Evolutionary conservation across 192 early-diverging fungal species (phyloP).

Genomic region (Rhizophlyctis rosea): DNA sequence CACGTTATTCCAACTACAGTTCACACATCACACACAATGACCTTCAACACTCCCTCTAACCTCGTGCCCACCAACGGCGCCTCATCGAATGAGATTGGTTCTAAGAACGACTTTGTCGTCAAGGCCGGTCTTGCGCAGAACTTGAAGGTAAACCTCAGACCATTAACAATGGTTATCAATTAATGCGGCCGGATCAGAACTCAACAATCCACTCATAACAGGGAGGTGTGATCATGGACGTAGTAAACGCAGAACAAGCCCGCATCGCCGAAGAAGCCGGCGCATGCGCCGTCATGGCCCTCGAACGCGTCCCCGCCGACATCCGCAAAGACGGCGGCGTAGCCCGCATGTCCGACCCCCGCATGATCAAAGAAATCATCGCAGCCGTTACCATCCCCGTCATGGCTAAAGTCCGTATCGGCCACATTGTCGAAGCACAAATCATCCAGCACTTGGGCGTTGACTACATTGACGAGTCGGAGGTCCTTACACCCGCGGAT

Average conservation of each 20-base stretch:
- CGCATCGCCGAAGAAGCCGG: constrained; percentile 96
- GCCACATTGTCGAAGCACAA: constrained; percentile 98
- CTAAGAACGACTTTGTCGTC: constrained; percentile 65
- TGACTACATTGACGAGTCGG: constrained; percentile 97
- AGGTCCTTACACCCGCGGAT: constrained; percentile 95
- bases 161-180: no score
- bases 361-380: constrained; percentile 96
- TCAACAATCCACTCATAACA: no score
- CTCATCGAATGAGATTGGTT: neutral
- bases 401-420: constrained; percentile 98
- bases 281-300: constrained; percentile 95
- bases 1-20: no score
- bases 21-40: constrained; percentile 33
- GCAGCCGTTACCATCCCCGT: constrained; percentile 95
- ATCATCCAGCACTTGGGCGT: constrained; percentile 88
- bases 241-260: constrained; percentile 95
- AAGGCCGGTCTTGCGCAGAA: constrained; percentile 97
- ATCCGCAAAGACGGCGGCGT: constrained; percentile 96
- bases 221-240: constrained; percentile 99
- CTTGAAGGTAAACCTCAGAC: constrained; percentile 74
- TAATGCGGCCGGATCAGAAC: no score
- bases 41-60: constrained; percentile 61
- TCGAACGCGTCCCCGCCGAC: constrained; percentile 97
- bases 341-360: constrained; percentile 97
- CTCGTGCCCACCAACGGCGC: constrained; percentile 44